Conservation (phyloP, 108 stramenopile genomes). For the Fistulifera pelliculosa region DNA sequence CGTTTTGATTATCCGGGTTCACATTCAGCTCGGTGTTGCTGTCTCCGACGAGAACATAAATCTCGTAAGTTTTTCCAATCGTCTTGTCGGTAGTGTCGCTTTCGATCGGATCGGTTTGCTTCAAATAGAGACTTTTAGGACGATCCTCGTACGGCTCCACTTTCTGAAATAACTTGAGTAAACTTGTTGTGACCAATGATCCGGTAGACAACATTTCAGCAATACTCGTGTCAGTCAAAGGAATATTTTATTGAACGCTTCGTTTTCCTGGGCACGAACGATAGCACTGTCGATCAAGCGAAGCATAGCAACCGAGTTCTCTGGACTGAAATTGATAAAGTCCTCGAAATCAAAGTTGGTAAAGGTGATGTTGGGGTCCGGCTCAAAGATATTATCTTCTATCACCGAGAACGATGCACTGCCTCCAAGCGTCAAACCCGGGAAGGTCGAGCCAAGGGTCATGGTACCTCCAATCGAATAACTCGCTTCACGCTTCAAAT, state of each 20-base stretch:
- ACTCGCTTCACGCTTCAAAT: neutral
- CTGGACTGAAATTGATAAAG: neutral
- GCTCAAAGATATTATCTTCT: neutral
- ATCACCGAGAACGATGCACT: neutral
- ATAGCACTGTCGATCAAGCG: neutral
- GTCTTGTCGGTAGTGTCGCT: neutral
- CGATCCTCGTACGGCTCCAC: neutral
- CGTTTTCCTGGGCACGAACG: neutral
- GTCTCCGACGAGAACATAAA: neutral
- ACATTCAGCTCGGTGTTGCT: neutral
- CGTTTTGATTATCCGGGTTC: neutral
- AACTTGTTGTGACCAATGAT: neutral
- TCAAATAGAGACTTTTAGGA: neutral
- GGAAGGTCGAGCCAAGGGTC: neutral
- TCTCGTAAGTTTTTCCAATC: neutral
- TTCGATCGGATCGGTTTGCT: neutral
- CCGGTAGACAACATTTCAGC: neutral
- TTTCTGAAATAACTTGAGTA: neutral
- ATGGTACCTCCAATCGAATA: conserved; percentile 3
- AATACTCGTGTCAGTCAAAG: neutral
- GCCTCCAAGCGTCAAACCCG: neutral
- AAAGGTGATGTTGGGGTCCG: neutral
- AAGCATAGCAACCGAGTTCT: neutral
- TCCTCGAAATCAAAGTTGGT: neutral
- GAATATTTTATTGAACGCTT: neutral